Conservation (phyloP, 2,329 filamentous ascomycete species). For the Neodidymelliopsis sp. region DNA sequence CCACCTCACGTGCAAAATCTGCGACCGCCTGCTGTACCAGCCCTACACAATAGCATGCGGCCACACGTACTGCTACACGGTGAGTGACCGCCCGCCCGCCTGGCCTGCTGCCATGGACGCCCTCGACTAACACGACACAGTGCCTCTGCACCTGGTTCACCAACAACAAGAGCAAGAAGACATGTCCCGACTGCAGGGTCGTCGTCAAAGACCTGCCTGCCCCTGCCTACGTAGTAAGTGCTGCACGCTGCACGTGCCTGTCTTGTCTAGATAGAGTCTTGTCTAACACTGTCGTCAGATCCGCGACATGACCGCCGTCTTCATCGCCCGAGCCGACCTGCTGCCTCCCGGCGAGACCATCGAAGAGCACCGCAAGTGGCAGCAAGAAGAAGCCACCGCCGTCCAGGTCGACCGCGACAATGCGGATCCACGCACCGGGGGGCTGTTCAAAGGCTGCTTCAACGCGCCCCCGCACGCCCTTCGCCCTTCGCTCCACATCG, state of each 20-base stretch:
- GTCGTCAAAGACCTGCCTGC: slow-evolving; percentile 66
- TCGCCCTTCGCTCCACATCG: slow-evolving; percentile 47
- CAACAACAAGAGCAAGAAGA: slow-evolving; percentile 60
- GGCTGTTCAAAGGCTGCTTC: slow-evolving; percentile 71
- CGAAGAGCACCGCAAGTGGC: slow-evolving; percentile 65
- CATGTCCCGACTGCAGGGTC: slow-evolving; percentile 73
- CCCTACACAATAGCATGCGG: slow-evolving; percentile 73
- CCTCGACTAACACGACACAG: slow-evolving; percentile 51
- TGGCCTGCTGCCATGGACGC: too few relatives aligned
- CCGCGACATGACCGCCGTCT: slow-evolving; percentile 69
- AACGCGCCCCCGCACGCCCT: slow-evolving; percentile 37
- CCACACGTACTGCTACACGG: slow-evolving; percentile 75
- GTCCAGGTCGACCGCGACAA: slow-evolving; percentile 68
- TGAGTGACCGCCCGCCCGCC: slow-evolving; percentile 47
- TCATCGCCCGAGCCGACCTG: slow-evolving; percentile 66
- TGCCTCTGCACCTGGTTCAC: slow-evolving; percentile 65
- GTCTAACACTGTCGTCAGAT: slow-evolving; percentile 54
- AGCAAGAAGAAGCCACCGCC: slow-evolving; percentile 65
- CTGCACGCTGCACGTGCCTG: slow-evolving; percentile 1
- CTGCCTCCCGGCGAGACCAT: slow-evolving; percentile 69
- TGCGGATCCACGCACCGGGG: slow-evolving; percentile 57
- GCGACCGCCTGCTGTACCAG: slow-evolving; percentile 72
- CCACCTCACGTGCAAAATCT: slow-evolving; percentile 72
- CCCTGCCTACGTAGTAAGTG: slow-evolving; percentile 68
- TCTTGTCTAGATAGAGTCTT: too few relatives aligned